Percentiles rank a stretch among this genome's conserved stretches.
phyloP scores from a whole-genome alignment of 2,329 filamentous ascomycete genomes.

The Cryphonectria japonica region DNA sequence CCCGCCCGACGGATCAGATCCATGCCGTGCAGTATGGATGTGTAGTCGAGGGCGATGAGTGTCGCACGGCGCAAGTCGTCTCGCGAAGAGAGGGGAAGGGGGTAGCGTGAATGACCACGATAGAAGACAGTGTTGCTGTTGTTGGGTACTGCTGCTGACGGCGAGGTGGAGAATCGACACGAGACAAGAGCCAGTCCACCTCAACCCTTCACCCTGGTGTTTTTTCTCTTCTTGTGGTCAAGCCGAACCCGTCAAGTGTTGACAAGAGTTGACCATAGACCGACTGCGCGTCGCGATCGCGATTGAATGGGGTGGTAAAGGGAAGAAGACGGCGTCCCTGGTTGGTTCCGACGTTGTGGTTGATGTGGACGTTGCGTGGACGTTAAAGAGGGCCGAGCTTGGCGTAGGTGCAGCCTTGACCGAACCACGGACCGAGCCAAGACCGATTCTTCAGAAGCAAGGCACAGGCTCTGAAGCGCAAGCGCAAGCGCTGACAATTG shows the following conservation, averaged over 20 bases:
- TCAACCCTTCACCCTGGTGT: neutral
- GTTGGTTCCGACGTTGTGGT: neutral
- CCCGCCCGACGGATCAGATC: conserved; percentile 62
- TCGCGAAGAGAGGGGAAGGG: neutral
- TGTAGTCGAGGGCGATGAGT: conserved; percentile 22
- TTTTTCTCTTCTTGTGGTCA: neutral
- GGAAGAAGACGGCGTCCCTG: neutral
- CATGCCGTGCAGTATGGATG: conserved; percentile 45
- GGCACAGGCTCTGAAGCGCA: neutral
- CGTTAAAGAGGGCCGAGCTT: neutral
- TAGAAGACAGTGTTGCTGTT: neutral
- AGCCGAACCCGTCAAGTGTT: neutral
- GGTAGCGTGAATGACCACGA: too few species aligned
- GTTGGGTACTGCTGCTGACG: neutral
- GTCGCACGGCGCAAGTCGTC: conserved; percentile 9
- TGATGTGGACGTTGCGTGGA: neutral
- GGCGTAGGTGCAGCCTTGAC: neutral
- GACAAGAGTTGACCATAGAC: neutral
- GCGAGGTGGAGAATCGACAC: neutral
- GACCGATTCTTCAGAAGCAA: neutral
- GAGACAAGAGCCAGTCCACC: conserved; percentile 7
- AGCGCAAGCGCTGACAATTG: neutral
- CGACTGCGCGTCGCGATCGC: neutral
- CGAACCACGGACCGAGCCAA: conserved; percentile 2
- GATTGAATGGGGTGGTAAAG: neutral